These are phyloP conservation scores for Lipomyces anomalus DNA, from an alignment of 805 yeast genomes.

Conservation along the genomic window DNA sequence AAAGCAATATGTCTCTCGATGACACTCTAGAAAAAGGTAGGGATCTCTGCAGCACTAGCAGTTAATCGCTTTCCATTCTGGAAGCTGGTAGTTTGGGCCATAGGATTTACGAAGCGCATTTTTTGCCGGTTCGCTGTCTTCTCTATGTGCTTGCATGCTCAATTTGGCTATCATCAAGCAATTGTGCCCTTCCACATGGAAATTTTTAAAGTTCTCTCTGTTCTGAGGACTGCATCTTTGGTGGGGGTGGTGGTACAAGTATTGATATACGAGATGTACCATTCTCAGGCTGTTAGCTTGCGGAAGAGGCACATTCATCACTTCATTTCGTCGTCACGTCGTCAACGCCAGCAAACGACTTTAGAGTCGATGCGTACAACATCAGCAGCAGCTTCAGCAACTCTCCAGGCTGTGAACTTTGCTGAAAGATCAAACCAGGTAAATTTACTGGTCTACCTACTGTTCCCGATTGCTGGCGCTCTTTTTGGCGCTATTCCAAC, in stretches of 20 bases:
- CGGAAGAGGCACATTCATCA: slow-evolving; percentile 2
- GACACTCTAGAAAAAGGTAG: no score
- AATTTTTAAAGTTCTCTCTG: no score
- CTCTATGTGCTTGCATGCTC: slow-evolving; percentile 20
- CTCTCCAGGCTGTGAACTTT: not conserved
- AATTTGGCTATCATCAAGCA: slow-evolving; percentile 3
- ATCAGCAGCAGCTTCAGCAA: slow-evolving; percentile 1
- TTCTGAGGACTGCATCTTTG: slow-evolving; percentile 17
- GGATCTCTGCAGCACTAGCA: no score
- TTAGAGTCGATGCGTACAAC: not conserved
- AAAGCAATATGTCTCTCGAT: no score
- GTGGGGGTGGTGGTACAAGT: slow-evolving; percentile 18
- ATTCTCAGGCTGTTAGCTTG: slow-evolving; percentile 7
- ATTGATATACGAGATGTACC: slow-evolving; percentile 20
- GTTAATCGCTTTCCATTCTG: no score
- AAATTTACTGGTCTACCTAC: slow-evolving; percentile 15
- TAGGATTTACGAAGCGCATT: slow-evolving; percentile 25
- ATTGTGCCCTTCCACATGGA: no score
- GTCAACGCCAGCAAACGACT: not conserved
- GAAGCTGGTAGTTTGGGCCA: no score
- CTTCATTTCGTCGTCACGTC: not conserved
- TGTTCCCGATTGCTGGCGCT: slow-evolving; percentile 25
- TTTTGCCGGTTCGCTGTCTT: slow-evolving; percentile 23
- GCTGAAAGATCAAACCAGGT: not conserved
- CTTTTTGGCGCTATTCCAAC: slow-evolving; percentile 25